These are phyloP conservation scores for Lycium ferocissimum DNA, from an alignment of 257 asterid genomes.

Conservation along the genomic window DNA sequence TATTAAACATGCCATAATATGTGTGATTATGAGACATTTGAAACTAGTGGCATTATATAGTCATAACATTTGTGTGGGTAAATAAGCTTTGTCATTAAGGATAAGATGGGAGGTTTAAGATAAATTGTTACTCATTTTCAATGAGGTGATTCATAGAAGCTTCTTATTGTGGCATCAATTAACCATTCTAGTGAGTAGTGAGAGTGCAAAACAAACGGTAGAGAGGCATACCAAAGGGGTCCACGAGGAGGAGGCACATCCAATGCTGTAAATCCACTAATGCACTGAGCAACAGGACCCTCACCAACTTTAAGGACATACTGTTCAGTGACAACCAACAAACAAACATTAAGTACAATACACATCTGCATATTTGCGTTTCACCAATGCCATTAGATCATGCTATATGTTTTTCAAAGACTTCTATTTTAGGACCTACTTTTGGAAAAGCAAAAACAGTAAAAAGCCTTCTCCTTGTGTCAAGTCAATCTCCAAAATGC, in stretches of 20 bases:
- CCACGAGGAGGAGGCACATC: constrained; percentile 91
- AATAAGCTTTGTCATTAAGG: neutral
- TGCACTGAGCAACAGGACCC: constrained; percentile 78
- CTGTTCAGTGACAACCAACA: constrained; percentile 46
- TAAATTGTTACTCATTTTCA: neutral
- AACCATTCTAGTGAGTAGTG: neutral
- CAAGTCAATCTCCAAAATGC: neutral
- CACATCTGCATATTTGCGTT: neutral
- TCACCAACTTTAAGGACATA: constrained; percentile 79
- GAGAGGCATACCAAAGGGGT: constrained; percentile 70
- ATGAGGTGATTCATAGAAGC: constrained; percentile 20
- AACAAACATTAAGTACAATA: neutral
- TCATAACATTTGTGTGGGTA: neutral
- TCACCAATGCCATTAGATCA: neutral
- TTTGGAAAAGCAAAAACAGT: neutral
- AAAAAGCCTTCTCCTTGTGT: neutral
- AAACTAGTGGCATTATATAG: neutral
- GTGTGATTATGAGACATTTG: neutral
- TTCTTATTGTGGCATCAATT: neutral
- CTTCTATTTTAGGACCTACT: neutral
- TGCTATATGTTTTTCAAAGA: neutral
- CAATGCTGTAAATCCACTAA: constrained; percentile 85
- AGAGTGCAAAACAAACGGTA: constrained; percentile 5
- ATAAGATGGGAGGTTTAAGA: neutral
- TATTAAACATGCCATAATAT: neutral